Evolutionary conservation across 1,139 yeast species (phyloP).

Genomic region (Protomyces lactucae-debilis): DNA sequence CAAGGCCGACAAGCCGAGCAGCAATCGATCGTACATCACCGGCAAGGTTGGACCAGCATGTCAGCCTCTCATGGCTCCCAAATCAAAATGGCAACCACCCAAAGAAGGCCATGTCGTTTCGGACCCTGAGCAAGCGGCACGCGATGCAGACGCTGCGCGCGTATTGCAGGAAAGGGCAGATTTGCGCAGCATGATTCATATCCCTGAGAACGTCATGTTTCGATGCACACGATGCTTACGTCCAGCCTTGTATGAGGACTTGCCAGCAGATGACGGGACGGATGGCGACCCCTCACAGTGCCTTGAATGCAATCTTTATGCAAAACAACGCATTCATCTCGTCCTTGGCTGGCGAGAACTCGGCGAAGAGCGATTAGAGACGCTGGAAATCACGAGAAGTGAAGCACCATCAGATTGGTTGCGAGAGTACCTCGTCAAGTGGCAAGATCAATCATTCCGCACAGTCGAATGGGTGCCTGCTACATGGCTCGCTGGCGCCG

Average conservation of each 20-base stretch:
- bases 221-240: constrained; percentile 18
- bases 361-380: constrained; percentile 4
- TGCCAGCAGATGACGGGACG: constrained; percentile 10
- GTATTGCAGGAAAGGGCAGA: neutral
- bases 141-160: constrained; percentile 7
- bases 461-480: constrained; percentile 32
- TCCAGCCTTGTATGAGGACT: constrained; percentile 19
- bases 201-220: constrained; percentile 12
- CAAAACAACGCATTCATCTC: constrained; percentile 1
- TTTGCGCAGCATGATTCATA: neutral
- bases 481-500: constrained; percentile 31
- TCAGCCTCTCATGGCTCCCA: constrained; percentile 10
- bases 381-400: constrained; percentile 4
- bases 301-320: constrained; percentile 12
- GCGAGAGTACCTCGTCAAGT: constrained; percentile 32
- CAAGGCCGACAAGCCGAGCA: constrained; percentile 7
- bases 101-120: neutral
- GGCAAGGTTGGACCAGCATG: constrained; percentile 26
- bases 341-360: constrained; percentile 19
- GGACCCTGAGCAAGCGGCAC: neutral
- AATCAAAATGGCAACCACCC: neutral
- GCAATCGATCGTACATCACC: constrained; percentile 29
- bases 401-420: constrained; percentile 11
- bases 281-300: constrained; percentile 19
- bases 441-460: constrained; percentile 30